A percentile compares a stretch with the other conserved stretches of the same genome.
Conservation (phyloP, 495 filamentous ascomycete genomes). For the Trichoderma gamsii region DNA sequence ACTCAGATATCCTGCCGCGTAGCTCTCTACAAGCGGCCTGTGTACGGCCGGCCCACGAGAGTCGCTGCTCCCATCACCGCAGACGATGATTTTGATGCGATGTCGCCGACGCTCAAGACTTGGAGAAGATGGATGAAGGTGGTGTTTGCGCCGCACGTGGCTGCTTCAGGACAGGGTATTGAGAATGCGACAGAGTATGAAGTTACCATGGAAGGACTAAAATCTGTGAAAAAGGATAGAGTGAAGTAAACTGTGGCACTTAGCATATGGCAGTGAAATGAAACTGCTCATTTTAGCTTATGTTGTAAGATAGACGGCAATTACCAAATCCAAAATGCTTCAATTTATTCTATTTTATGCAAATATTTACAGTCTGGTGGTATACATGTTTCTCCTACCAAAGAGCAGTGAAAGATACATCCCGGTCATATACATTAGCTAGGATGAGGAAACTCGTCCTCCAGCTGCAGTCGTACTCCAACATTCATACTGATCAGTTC, state of each 20-base stretch:
- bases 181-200: constrained; percentile 49
- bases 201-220: constrained; percentile 49
- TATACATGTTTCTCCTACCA: background rate
- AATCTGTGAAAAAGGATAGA: constrained; percentile 29
- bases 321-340: background rate
- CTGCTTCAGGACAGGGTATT: constrained; percentile 36
- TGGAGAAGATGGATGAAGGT: constrained; percentile 70
- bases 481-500: constrained; percentile 98
- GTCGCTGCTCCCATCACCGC: constrained; percentile 16
- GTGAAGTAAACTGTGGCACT: background rate
- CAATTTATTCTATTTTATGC: background rate
- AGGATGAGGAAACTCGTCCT: constrained; percentile 79
- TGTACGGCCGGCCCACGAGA: constrained; percentile 30
- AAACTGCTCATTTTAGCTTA: background rate
- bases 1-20: constrained; percentile 80
- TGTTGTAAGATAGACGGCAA: background rate
- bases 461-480: constrained; percentile 72
- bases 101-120: constrained; percentile 27
- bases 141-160: constrained; percentile 69
- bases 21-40: constrained; percentile 61
- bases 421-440: constrained; percentile 11
- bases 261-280: background rate
- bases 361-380: background rate
- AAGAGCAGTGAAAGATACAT: background rate
- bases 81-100: constrained; percentile 24